Evolutionary conservation across 352 stramenopile genomes (phyloP), one percentile per base, ranked within the genome.

Genomic region (Plasmopara halstedii): DNA sequence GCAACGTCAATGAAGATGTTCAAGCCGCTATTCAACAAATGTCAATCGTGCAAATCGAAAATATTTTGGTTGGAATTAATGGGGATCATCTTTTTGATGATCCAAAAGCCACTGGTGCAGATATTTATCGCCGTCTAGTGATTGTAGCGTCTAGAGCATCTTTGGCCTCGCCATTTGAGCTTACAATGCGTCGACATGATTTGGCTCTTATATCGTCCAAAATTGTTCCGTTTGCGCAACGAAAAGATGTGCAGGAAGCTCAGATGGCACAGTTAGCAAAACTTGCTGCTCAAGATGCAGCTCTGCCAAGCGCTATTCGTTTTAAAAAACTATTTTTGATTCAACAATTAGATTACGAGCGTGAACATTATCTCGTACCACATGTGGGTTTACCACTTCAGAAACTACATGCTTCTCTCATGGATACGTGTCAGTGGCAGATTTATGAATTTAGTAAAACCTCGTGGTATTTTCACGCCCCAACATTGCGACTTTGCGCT

Each of bases 401-500:
- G 14, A 31, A 41, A 1, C 45, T 83, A 19, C 54, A 86, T 35
- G 61, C 62, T 2, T 44, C 58, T 19, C 66, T 77, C 52, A 84
- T 86, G 72, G 56, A 48, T 1, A 54, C 47, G 7, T 67, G 54
- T 9, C 55, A 80, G 32, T 86, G 74, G 71, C 74, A 86, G 19
- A 68, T 66, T 25, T 86, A 69, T 44, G 71, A 82, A 44, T 84
- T 79, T 46, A 65, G 55, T 3, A 72, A 79, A 43, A 62, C 51
- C n/a, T 37, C 83, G 0, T 86, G 70, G 72, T 86, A 78, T 25
- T 83, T 78, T 32, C 59, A 86, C 49, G 58, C 67, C 5, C 38
- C 60, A 0, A 64, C 58, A 0, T 33, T 34, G 13, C 31, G 51
- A 13, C 42, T 86, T 37, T 70, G 56, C 9, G 74, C 74, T 0